These are phyloP conservation scores for Plantago ovata DNA, from an alignment of 257 asterid species.

Conservation along the genomic window DNA sequence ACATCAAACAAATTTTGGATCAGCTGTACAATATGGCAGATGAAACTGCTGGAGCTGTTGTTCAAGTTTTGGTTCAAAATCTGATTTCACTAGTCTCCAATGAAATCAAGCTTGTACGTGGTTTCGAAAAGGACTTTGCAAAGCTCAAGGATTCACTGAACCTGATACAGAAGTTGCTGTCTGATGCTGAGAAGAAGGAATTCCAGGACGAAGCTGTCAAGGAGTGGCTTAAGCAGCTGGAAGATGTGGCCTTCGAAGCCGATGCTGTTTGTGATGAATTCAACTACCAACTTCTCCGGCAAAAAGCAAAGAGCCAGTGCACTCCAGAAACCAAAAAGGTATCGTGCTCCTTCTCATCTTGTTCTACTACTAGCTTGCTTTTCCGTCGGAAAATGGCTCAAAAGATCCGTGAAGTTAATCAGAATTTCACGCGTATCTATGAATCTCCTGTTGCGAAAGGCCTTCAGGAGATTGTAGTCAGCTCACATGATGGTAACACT, in stretches of 20 bases:
- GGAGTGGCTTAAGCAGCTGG: slow-evolving; percentile 5
- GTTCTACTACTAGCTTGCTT: not conserved
- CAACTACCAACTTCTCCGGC: slow-evolving; percentile 12
- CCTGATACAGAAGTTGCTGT: slow-evolving; percentile 9
- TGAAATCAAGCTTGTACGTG: too few relatives aligned
- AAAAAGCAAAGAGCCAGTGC: not conserved
- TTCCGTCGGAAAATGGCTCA: not conserved
- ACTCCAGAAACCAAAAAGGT: not conserved
- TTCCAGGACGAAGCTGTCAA: not conserved
- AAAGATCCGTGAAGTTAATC: not conserved
- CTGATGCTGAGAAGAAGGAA: slow-evolving; percentile 18
- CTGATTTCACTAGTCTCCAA: too few relatives aligned
- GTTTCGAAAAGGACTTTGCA: too few relatives aligned
- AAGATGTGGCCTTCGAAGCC: slow-evolving; percentile 13
- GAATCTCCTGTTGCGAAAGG: not conserved
- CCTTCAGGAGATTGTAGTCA: not conserved
- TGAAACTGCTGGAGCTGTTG: too few relatives aligned
- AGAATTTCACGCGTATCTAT: not conserved
- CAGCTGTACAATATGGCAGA: too few relatives aligned
- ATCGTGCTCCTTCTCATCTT: not conserved
- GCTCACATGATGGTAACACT: not conserved
- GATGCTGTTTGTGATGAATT: slow-evolving; percentile 18
- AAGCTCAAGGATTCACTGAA: too few relatives aligned
- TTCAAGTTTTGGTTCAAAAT: too few relatives aligned
- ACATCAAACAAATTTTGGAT: too few relatives aligned